A percentile compares a stretch with the other conserved stretches of the same genome.
phyloP scores from a whole-genome alignment of 176 grass and related monocot species.

The Hordeum marinum region DNA sequence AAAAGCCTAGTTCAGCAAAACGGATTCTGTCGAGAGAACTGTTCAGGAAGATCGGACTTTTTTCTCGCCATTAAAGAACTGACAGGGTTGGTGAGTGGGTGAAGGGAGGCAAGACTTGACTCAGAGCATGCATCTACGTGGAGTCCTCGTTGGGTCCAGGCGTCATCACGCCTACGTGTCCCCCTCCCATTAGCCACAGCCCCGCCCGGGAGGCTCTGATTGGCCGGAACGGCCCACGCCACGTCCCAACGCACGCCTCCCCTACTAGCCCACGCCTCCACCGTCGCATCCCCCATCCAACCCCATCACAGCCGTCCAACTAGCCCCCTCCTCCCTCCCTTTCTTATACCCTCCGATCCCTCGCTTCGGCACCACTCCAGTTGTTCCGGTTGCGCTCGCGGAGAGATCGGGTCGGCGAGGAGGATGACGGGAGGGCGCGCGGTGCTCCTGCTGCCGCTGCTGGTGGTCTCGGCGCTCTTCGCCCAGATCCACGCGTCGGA shows the following conservation, averaged over 20 bases:
- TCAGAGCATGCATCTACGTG: not conserved
- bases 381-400: not conserved
- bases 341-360: not conserved
- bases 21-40: too few species aligned
- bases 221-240: conserved; percentile 35
- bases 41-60: not conserved
- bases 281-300: not conserved
- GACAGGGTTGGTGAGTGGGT: not conserved
- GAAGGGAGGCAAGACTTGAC: not conserved
- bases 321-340: not conserved
- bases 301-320: conserved; percentile 4
- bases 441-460: conserved; percentile 36
- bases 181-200: not conserved
- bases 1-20: too few species aligned
- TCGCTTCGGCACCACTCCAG: not conserved
- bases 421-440: not conserved
- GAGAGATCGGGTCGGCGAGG: not conserved
- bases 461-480: conserved; percentile 47
- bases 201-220: conserved; percentile 12
- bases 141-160: not conserved
- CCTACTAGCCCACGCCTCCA: not conserved
- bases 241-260: not conserved
- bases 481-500: conserved; percentile 79
- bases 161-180: conserved; percentile 5
- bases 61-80: not conserved